Evolutionary conservation across 2,329 filamentous ascomycete species (phyloP), one percentile per base, ranked within the genome.

Genomic region (Diaporthe velutina): DNA sequence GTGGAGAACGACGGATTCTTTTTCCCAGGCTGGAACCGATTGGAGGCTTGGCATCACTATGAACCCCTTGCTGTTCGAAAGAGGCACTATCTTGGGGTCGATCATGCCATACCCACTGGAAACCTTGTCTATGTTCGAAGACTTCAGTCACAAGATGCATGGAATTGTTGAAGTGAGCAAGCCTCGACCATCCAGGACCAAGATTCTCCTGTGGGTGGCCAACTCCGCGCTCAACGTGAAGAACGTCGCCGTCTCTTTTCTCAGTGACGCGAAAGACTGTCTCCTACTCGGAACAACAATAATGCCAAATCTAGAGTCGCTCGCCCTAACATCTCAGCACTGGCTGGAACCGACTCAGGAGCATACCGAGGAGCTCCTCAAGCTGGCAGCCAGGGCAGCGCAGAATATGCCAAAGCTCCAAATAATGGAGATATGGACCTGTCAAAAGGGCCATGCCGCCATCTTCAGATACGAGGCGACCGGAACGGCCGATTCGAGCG

Each of bases 391-490:
- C 30, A 33, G 6, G 4, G 40, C 55, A 19, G 52, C 52, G 1
- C 15, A 33, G 42, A 35, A 7, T 7, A 45, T 50, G 68, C 68
- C 68, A 1, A 45, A 33, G 15, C 68, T 71, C 40, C 52, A 58
- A 9, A 71, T 71, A 7, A 71, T 71, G 68, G 68, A 71, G 42
- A n/a, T 58, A 6, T 60, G 52, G 52, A 50, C 55, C 17, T 68
- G 64, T 38, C 4, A 25, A 6, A 30, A 33, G 8, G 30, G 28
- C 9, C n/a, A 68, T 13, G 64, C 64, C 30, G 48, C 45, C 2
- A 68, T 68, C 9, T 35, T 68, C 30, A 68, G 64, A 7, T 55
- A 68, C 25, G 48, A 55, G 12, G 35, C 33, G 0, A 28, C 48
- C 1, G 48, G 66, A 2, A 55, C 66, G 17, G 19, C 66, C 1